These are phyloP conservation scores for Cystobasidium slooffiae DNA, from an alignment of 1,284 basidiomycete genomes.

Conservation along the genomic window DNA sequence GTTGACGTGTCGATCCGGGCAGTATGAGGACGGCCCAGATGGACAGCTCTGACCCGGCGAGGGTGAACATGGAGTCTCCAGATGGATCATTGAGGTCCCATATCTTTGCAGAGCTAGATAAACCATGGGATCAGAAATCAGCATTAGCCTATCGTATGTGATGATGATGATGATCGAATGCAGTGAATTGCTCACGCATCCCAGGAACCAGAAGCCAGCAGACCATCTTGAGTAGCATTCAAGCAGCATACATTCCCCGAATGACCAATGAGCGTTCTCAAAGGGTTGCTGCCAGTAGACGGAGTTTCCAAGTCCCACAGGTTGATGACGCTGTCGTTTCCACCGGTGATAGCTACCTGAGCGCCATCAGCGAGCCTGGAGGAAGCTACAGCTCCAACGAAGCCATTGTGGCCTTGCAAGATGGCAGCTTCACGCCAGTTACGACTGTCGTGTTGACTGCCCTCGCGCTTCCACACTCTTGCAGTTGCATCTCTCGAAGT, in stretches of 20 bases:
- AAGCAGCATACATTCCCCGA: slow-evolving; percentile 88
- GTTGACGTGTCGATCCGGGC: slow-evolving; percentile 57
- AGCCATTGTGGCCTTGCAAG: slow-evolving; percentile 69
- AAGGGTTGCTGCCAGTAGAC: slow-evolving; percentile 41
- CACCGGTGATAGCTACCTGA: slow-evolving; percentile 62
- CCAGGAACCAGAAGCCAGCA: slow-evolving; percentile 94
- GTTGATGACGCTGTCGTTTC: slow-evolving; percentile 46
- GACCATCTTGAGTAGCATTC: slow-evolving; percentile 69
- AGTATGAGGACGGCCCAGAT: slow-evolving; percentile 92
- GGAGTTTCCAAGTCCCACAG: slow-evolving; percentile 21
- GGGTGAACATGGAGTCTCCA: slow-evolving; percentile 68
- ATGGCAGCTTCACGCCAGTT: slow-evolving; percentile 44
- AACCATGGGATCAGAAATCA: background rate
- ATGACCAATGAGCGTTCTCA: slow-evolving; percentile 67
- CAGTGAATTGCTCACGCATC: slow-evolving; percentile 59
- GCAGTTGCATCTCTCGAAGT: slow-evolving; percentile 88
- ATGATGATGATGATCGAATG: background rate
- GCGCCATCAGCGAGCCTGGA: slow-evolving; percentile 69
- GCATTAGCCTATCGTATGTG: background rate
- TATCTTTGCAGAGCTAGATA: slow-evolving; percentile 80
- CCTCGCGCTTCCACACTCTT: slow-evolving; percentile 75
- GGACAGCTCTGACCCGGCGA: slow-evolving; percentile 85
- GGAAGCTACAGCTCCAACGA: slow-evolving; percentile 80
- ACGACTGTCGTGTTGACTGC: slow-evolving; percentile 47
- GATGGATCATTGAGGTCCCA: slow-evolving; percentile 74